Base-by-base conservation (phyloP, 305 asterid genomes). In the Fraxinus angustifolia region DNA sequence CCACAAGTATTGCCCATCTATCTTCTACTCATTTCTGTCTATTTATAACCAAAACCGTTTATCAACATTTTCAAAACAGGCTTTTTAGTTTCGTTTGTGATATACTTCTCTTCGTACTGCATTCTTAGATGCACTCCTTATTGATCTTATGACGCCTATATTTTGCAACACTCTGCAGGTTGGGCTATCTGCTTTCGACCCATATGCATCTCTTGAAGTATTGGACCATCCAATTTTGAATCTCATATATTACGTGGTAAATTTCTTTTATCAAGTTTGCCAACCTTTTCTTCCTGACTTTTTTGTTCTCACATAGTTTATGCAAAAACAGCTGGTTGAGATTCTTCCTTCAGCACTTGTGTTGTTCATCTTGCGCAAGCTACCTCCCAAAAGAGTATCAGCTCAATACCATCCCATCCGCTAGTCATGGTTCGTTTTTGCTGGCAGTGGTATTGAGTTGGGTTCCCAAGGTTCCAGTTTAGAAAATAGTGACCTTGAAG, bases 291-390 rank as follows among this genome's bases (percentile, higher is more conserved):
- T 67, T 76, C 19, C 71, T 56, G 3, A 14, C 1, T 1, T 53
- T 17, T 4, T 10, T 68, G 14, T 77, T 50, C 77, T 81, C 36
- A 86, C 80, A 23, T 56, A 19, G 76, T 26, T 67, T 58, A 76
- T 83, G 56, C 72, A 23, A 82, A 80, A 81, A 84, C 94, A 94
- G 97, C 88, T 94, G 86, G 97, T 92, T 33, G 98, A 94, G 91
- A 93, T 95, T 82, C 96, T 95, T 77, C 99, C 99, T 65, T 95
- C 99, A 4, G 97, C 94, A 65, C 97, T 95, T 21, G 99, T 95
- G 79, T 89, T 95, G 83, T 95, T 84, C 90, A 95, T 95, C 81
- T 87, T 95, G 81, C 94, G 98, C 71, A 95, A 95, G 90, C 90
- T 95, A 48, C 99, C 99, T 75, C 98, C 99, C 10, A 95, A 90